Evolutionary conservation across 768 basidiomycete species (phyloP).

Genomic region (Boletus fagicola): DNA sequence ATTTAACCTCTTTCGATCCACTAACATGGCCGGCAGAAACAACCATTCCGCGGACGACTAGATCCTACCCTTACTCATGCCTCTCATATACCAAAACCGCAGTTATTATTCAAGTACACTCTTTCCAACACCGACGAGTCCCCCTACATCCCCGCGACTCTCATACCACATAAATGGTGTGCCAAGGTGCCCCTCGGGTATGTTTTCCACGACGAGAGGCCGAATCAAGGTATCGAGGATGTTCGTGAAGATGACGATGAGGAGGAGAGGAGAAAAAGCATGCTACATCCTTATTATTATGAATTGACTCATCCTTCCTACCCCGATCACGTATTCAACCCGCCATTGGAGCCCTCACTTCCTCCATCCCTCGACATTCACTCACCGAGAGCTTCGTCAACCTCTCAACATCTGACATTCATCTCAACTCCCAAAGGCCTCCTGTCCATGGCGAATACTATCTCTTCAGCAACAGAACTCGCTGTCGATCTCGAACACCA

Average conservation of each 20-base stretch:
- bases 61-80: conserved; percentile 73
- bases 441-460: conserved; percentile 59
- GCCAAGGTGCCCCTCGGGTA: conserved; percentile 82
- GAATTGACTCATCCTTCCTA: conserved; percentile 77
- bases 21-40: conserved; percentile 32
- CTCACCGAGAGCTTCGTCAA: not conserved
- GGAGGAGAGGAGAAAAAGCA: conserved; percentile 24
- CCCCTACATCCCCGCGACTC: conserved; percentile 60
- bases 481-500: conserved; percentile 97
- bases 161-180: conserved; percentile 74
- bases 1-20: not conserved
- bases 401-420: conserved; percentile 55
- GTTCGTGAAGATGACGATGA: conserved; percentile 19
- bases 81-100: conserved; percentile 76
- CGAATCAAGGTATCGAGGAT: conserved; percentile 21
- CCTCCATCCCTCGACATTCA: conserved; percentile 63
- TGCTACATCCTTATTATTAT: conserved; percentile 77
- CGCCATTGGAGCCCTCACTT: conserved; percentile 45
- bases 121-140: conserved; percentile 54
- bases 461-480: conserved; percentile 70
- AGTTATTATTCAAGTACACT: conserved; percentile 62
- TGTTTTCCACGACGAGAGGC: conserved; percentile 36
- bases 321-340: conserved; percentile 64
- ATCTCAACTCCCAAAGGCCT: conserved; percentile 60
- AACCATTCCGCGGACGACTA: conserved; percentile 41